Evolutionary conservation across 2,329 filamentous ascomycete genomes (phyloP), one percentile per base, ranked within the genome.

Genomic region (Coniochaeta prunicola): DNA sequence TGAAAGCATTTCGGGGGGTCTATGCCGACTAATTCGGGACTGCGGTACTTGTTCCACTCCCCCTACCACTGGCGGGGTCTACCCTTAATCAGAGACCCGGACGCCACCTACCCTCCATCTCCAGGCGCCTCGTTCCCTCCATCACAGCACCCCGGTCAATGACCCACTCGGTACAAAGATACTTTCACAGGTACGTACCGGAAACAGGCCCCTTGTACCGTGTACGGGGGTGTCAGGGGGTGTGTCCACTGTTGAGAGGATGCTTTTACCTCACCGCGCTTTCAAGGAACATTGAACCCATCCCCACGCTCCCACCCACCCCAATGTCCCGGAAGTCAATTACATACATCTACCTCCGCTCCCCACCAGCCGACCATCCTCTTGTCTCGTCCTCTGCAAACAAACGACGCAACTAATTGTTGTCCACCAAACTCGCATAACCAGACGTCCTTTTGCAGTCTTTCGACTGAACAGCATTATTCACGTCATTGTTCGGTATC

Each of bases 251-350:
- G 50, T 33, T 33, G 24, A 8, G 53, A 54, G 26, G 48, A 54
- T 56, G 54, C 33, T 56, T 56, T 56, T 56, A 38, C 53, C 53
- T 54, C 53, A 54, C 53, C 53, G 53, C 54, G 36, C 54, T 56
- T 42, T 38, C 54, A 42, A 42, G 54, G 50, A 53, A 45, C 21
- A 45, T 45, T 26, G 40, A 45, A 17, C 36, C 54, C 54, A 56
- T 56, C 54, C n/a, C 54, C 54, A 56, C 54, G 53, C 53, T 54
- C 30, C 21, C 45, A 50, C 45, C 21, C 45, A 15, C 45, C 45
- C 45, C 45, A 50, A 50, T 30, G 33, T 42, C 54, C 33, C 54
- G 19, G 33, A 40, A 19, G 26, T 56, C 33, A 56, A 42, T 56
- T 56, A 56, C 54, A 56, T 56, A 56, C 54, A 56, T 56, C 33